Conservation (phyloP, 2,329 filamentous ascomycete species). For the Sporothrix variecibatus region DNA sequence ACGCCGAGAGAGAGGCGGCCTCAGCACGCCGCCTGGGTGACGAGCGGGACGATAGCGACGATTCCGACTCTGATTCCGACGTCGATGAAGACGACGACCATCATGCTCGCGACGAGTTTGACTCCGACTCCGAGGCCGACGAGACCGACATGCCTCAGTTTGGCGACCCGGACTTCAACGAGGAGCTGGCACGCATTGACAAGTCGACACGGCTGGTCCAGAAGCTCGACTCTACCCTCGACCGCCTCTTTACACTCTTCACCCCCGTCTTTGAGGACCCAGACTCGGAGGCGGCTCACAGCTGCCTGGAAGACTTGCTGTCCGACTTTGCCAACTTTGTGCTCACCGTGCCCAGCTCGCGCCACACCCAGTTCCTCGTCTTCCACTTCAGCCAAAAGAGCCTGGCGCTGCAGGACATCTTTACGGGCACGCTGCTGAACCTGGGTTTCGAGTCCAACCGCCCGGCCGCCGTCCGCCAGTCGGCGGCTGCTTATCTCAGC, state of each 20-base stretch:
- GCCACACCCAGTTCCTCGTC: slow-evolving; percentile 91
- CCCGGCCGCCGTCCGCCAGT: slow-evolving; percentile 74
- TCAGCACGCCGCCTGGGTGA: not conserved
- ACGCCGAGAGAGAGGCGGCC: not conserved
- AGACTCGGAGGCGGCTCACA: slow-evolving; percentile 67
- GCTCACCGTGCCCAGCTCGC: slow-evolving; percentile 84
- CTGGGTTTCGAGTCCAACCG: slow-evolving; percentile 70
- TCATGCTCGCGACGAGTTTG: slow-evolving; percentile 35
- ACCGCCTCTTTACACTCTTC: slow-evolving; percentile 84
- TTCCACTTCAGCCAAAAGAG: slow-evolving; percentile 93
- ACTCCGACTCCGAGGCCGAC: slow-evolving; percentile 50
- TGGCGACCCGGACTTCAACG: slow-evolving; percentile 67
- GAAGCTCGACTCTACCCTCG: slow-evolving; percentile 89
- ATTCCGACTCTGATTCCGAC: slow-evolving; percentile 40
- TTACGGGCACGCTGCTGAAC: slow-evolving; percentile 75
- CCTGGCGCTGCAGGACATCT: slow-evolving; percentile 75
- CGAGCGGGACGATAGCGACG: slow-evolving; percentile 37
- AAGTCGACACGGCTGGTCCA: slow-evolving; percentile 78
- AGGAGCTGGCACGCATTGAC: slow-evolving; percentile 65
- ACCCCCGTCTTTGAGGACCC: slow-evolving; percentile 70
- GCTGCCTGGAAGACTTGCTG: slow-evolving; percentile 76
- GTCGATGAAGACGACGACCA: not conserved
- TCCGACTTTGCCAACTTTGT: slow-evolving; percentile 86
- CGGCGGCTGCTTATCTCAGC: slow-evolving; percentile 87
- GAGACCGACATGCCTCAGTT: slow-evolving; percentile 68